Base-by-base conservation (phyloP, 2,329 filamentous ascomycete species). In the Trichoderma sp. region DNA sequence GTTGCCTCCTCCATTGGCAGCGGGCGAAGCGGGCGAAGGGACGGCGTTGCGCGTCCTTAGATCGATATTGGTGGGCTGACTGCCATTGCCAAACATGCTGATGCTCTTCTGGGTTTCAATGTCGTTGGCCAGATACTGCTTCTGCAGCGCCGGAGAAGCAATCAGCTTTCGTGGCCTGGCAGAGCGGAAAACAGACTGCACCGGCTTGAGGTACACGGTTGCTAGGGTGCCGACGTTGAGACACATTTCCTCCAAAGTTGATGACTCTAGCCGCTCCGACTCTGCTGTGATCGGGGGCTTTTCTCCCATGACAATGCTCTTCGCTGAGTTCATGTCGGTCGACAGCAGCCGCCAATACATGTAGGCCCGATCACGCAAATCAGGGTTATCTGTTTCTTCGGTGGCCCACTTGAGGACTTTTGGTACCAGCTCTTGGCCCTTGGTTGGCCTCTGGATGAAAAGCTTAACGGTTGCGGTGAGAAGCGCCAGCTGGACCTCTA, bases 271-370 rank as follows among this genome's bases (percentile, higher is more conserved):
- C 75, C 95, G 95, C 83, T 99, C 96, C 32, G 93, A 95, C 82
- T 99, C 96, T 39, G 96, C 95, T 1, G 95, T 97, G 81, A 99
- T 98, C 8, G 95, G 89, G 7, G 96, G 96, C 81, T 99, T 99
- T 76, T 97, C 93, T 73, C 96, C 95, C 95, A 99, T 98, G 75
- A 99, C 95, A 66, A 99, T 90, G 74, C 90, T 86, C 79, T 93
- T 96, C 2, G 96, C 96, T 0, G 92, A 90, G 64, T 91, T 90
- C 76, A 97, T 95, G 80, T 98, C 95, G 0, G 94, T 97, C 1
- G 94, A 97, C 2, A 99, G 87, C 15, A 99, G 87, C 5, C 96
- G 93, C 96, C 96, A 99, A 85, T 99, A 99, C 95, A 99, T 98
- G 85, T 98, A 99, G 0, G 96, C 96, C 77, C 96, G 88, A 81